These are phyloP conservation scores for Monosporascus sp. DNA, from an alignment of 2,329 filamentous ascomycete genomes.

Conservation along the genomic window DNA sequence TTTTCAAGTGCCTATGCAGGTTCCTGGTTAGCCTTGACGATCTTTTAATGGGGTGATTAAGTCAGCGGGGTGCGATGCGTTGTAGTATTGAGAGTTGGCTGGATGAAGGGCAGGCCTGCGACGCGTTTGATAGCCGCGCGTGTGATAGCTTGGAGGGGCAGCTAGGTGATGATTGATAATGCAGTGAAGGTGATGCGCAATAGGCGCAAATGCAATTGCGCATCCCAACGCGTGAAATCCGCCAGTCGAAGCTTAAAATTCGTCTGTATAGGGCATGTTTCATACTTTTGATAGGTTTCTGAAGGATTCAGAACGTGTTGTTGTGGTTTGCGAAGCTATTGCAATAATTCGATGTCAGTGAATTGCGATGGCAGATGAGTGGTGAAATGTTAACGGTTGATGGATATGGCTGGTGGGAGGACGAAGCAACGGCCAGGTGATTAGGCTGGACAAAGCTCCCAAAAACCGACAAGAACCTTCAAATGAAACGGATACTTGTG, in stretches of 20 bases:
- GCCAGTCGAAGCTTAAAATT: slow-evolving; percentile 31
- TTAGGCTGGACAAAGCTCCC: too few relatives aligned
- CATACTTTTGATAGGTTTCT: slow-evolving; percentile 31
- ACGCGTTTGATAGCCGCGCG: background rate
- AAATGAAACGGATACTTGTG: too few relatives aligned
- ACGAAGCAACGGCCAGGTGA: too few relatives aligned
- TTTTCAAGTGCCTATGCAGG: slow-evolving; percentile 35
- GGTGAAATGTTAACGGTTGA: too few relatives aligned
- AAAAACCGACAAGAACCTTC: too few relatives aligned
- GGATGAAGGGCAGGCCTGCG: background rate
- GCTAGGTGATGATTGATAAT: slow-evolving; percentile 1
- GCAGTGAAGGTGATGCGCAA: slow-evolving; percentile 14
- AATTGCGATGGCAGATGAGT: slow-evolving; percentile 1
- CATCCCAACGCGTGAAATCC: slow-evolving; percentile 24
- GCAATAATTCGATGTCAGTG: slow-evolving; percentile 22
- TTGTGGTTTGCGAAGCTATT: slow-evolving; percentile 30
- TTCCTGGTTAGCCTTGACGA: slow-evolving; percentile 19
- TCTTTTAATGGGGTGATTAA: background rate
- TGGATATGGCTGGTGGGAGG: slow-evolving; percentile 3
- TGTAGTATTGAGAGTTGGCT: too few relatives aligned
- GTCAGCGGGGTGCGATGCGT: too few relatives aligned
- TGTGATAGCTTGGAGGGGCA: slow-evolving; percentile 11
- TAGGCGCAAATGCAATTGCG: slow-evolving; percentile 37
- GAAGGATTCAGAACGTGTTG: slow-evolving; percentile 12
- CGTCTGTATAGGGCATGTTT: slow-evolving; percentile 16